These are phyloP conservation scores for Aureobasidium sp. DNA, from an alignment of 2,329 filamentous ascomycete genomes.

Conservation along the genomic window DNA sequence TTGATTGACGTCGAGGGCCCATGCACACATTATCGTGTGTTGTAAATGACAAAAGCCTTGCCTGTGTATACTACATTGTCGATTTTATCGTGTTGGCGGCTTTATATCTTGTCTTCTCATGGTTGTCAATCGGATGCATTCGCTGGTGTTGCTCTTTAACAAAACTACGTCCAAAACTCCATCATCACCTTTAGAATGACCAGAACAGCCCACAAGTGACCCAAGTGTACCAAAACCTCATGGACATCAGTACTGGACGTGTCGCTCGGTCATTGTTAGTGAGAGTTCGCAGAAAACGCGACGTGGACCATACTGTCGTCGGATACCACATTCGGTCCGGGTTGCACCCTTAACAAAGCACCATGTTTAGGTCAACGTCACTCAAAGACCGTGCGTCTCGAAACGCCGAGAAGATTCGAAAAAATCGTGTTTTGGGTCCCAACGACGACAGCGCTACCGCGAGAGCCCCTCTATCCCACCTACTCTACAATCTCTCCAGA, in stretches of 20 bases:
- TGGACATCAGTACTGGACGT: neutral
- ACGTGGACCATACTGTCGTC: neutral
- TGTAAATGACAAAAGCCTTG: no score
- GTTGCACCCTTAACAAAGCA: neutral
- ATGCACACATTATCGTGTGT: no score
- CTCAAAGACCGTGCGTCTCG: neutral
- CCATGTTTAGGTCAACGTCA: neutral
- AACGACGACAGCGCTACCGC: conserved; percentile 2
- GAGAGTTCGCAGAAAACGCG: neutral
- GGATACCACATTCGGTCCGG: neutral
- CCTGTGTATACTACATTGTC: no score
- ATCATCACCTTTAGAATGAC: no score
- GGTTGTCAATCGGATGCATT: no score
- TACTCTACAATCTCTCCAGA: conserved; percentile 1
- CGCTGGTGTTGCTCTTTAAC: no score
- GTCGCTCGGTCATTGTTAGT: neutral
- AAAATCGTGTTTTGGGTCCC: conserved; percentile 4
- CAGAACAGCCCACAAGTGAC: no score
- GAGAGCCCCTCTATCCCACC: conserved; percentile 10
- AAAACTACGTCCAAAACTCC: no score
- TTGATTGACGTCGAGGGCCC: neutral
- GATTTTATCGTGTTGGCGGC: no score
- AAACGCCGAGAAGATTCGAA: conserved; percentile 1
- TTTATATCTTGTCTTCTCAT: no score
- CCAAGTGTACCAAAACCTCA: neutral